Base-by-base conservation (phyloP, 2,329 filamentous ascomycete genomes). In the Dactylellina leptospora region DNA sequence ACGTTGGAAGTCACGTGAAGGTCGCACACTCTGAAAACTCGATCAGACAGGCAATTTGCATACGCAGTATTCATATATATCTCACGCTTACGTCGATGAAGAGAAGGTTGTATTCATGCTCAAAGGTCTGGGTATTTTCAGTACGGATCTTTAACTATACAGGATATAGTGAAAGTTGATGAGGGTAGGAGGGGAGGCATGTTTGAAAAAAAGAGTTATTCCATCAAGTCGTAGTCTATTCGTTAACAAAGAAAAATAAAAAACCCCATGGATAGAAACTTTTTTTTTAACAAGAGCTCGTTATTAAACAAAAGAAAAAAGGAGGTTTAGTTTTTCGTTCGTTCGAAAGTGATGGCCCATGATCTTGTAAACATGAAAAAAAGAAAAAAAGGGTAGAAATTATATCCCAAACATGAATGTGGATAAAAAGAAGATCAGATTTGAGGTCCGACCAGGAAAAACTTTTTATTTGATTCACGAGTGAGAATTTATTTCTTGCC, bases 401-500 rank as follows among this genome's bases (percentile, higher is more conserved):
- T 55, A 47, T 44, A 55, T 16, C 23, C 47, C n/a, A 45, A 50
- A 73, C 50, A 66, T 60, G 28, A 73, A 64, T 30, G 28, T 45
- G 20, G 28, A 47, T 48, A 64, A 50, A 63, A 71, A 51, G 51
- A 63, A 71, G 28, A 45, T 23, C 56, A 28, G 28, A 48, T 33
- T 20, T n/a, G 9, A 13, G n/a, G 18, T 60, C 45, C 50, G 42
- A 48, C 45, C n/a, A n/a, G n/a, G n/a, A 16, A 25, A 60, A 55
- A 60, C 56, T 64, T 73, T 73, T 60, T 66, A 53, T 64, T 73
- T 66, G 30, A 40, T 45, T 28, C 55, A 55, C 54, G 40, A 47
- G 28, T 33, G 44, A 33, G 38, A 58, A 74, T 64, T 74, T 79
- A 80, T 75, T 81, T 80, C 77, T 79, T 80, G 73, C 76, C 75